Evolutionary conservation across 208 protist genomes (phyloP).

Genomic region (Trypanosoma conorhini): DNA sequence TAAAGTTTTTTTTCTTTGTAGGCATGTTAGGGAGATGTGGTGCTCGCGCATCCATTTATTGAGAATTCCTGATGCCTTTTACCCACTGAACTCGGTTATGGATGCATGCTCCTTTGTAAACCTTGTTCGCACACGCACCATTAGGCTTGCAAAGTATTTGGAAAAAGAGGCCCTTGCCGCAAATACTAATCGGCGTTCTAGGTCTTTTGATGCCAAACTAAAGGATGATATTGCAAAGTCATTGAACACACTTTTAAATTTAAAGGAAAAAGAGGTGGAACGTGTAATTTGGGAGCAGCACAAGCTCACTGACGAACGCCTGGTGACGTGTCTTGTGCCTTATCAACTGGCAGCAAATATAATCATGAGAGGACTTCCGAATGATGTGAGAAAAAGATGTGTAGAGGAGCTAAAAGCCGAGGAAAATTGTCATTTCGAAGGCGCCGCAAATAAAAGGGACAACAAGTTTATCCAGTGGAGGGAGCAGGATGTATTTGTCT

Average conservation of each 20-base stretch:
- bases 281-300: slow-evolving; percentile 56
- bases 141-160: slow-evolving; percentile 41
- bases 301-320: slow-evolving; percentile 51
- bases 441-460: background rate
- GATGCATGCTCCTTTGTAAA: slow-evolving; percentile 64
- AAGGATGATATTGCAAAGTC: slow-evolving; percentile 31
- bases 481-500: slow-evolving; percentile 83
- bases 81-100: slow-evolving; percentile 76
- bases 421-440: slow-evolving; percentile 30
- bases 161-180: slow-evolving; percentile 26
- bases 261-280: slow-evolving; percentile 71
- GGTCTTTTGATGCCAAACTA: slow-evolving; percentile 41
- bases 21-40: slow-evolving; percentile 10
- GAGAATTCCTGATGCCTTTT: slow-evolving; percentile 36
- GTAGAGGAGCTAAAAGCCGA: slow-evolving; percentile 56
- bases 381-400: slow-evolving; percentile 37
- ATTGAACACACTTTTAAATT: slow-evolving; percentile 42
- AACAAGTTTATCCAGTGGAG: slow-evolving; percentile 76
- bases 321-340: slow-evolving; percentile 87
- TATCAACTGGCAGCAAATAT: slow-evolving; percentile 85
- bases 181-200: slow-evolving; percentile 35
- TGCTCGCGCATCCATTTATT: slow-evolving; percentile 9
- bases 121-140: slow-evolving; percentile 48
- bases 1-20: background rate
- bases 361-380: slow-evolving; percentile 71